A percentile compares a stretch with the other conserved stretches of the same genome.
These are phyloP conservation scores for Narthecium ossifragum DNA, from an alignment of 106 monocot genomes.

Conservation along the genomic window DNA sequence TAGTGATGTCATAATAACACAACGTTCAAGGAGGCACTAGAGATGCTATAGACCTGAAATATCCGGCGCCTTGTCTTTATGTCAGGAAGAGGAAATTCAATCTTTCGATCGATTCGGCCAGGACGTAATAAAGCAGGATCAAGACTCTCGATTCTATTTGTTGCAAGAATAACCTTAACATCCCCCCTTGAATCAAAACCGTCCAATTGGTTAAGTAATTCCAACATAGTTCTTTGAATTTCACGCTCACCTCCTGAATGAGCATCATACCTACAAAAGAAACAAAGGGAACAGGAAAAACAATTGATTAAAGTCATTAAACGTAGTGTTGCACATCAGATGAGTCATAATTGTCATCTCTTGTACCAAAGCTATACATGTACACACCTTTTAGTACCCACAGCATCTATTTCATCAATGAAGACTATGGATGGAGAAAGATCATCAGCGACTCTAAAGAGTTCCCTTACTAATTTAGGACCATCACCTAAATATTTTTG, in stretches of 20 bases:
- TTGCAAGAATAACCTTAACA: slow-evolving; percentile 95
- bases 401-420: slow-evolving; percentile 97
- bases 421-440: slow-evolving; percentile 97
- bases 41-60: slow-evolving; percentile 49
- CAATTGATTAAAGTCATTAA: too few species aligned
- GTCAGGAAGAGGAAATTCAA: slow-evolving; percentile 95
- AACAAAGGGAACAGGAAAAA: neutral
- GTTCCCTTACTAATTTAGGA: slow-evolving; percentile 90
- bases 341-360: too few species aligned
- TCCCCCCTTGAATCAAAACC: slow-evolving; percentile 97
- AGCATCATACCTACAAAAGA: slow-evolving; percentile 78
- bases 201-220: slow-evolving; percentile 88
- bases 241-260: slow-evolving; percentile 98
- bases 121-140: slow-evolving; percentile 92
- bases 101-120: slow-evolving; percentile 89
- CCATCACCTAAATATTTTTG: slow-evolving; percentile 98
- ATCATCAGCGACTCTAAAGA: slow-evolving; percentile 96
- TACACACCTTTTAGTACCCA: slow-evolving; percentile 82
- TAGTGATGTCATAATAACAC: neutral
- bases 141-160: slow-evolving; percentile 92
- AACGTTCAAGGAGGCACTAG: neutral
- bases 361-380: neutral
- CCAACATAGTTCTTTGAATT: slow-evolving; percentile 95
- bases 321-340: too few species aligned
- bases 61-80: slow-evolving; percentile 92